Evolutionary conservation across 2,329 filamentous ascomycete species (phyloP).

Genomic region (Neobulgaria alba): DNA sequence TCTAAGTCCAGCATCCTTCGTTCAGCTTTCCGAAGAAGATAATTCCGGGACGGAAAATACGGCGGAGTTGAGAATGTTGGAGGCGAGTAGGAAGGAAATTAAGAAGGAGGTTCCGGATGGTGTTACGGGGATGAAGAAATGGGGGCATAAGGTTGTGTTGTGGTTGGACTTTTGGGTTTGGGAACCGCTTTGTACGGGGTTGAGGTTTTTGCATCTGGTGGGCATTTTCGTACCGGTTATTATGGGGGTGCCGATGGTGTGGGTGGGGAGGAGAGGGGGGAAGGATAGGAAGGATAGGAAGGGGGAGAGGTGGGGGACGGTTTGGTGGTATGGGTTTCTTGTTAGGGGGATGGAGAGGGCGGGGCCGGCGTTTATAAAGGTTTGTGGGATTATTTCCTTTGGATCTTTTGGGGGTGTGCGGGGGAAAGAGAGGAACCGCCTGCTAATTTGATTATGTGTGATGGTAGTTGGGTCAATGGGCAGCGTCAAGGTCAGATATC

Average conservation of each 20-base stretch:
- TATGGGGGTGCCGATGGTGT: conserved; percentile 67
- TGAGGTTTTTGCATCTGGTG: conserved; percentile 81
- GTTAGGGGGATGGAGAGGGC: conserved; percentile 86
- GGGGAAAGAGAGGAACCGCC: too few species aligned
- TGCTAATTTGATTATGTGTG: conserved; percentile 13
- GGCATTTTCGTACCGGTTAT: conserved; percentile 90
- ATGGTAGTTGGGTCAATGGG: conserved; percentile 85
- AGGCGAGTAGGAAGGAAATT: conserved; percentile 71
- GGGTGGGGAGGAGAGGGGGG: conserved; percentile 59
- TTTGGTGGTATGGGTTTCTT: conserved; percentile 93
- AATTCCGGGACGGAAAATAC: conserved; percentile 53
- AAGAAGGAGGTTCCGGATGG: conserved; percentile 57
- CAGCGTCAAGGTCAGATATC: conserved; percentile 89
- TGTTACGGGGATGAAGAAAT: conserved; percentile 48
- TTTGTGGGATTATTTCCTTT: conserved; percentile 28
- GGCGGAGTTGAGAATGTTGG: conserved; percentile 77
- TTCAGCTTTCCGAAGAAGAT: conserved; percentile 48
- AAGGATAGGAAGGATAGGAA: too few species aligned
- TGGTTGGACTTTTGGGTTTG: conserved; percentile 64
- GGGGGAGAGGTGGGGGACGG: conserved; percentile 68
- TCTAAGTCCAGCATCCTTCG: conserved; percentile 48
- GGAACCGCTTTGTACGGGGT: conserved; percentile 79
- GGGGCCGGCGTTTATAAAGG: conserved; percentile 95
- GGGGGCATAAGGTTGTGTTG: conserved; percentile 52
- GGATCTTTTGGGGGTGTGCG: background rate